A percentile compares a stretch with the other conserved stretches of the same genome.
phyloP scores from a whole-genome alignment of 768 basidiomycete genomes.

The Nevesoporus exiguus region DNA sequence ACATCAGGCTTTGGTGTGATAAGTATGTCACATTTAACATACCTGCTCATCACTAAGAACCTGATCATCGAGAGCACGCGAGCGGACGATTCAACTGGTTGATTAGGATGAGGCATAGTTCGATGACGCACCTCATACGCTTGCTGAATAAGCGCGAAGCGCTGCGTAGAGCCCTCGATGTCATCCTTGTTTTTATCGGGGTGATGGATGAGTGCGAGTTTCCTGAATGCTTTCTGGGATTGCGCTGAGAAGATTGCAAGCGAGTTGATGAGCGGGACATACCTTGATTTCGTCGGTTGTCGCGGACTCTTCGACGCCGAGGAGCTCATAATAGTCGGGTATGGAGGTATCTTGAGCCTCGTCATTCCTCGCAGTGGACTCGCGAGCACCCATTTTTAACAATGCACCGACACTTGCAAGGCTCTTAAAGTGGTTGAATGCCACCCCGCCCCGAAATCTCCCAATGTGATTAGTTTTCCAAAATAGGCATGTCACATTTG shows the following conservation, averaged over 20 bases:
- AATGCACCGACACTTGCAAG: not conserved
- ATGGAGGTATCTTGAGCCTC: conserved; percentile 24
- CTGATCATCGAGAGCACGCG: conserved; percentile 35
- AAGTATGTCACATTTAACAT: conserved; percentile 26
- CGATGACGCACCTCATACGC: conserved; percentile 78
- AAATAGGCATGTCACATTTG: conserved; percentile 8
- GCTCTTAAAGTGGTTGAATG: not conserved
- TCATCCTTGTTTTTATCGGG: conserved; percentile 87
- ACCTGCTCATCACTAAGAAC: conserved; percentile 95
- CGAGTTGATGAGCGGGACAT: not conserved
- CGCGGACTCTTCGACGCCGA: conserved; percentile 79
- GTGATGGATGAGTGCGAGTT: conserved; percentile 79
- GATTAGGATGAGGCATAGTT: not conserved
- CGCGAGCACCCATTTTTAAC: conserved; percentile 60
- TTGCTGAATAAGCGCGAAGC: conserved; percentile 87
- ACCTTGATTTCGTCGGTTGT: conserved; percentile 89
- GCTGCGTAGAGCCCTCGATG: conserved; percentile 78
- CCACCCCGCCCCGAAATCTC: not conserved
- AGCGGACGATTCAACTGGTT: not conserved
- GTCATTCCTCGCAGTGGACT: conserved; percentile 48
- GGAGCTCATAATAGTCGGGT: conserved; percentile 77
- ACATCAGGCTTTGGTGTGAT: conserved; percentile 12
- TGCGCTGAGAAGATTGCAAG: conserved; percentile 3
- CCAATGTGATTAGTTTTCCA: conserved; percentile 1
- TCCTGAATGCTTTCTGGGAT: conserved; percentile 73